These are phyloP conservation scores for Saccharomyces kudriavzevii DNA, from an alignment of 805 yeast genomes.

Conservation along the genomic window DNA sequence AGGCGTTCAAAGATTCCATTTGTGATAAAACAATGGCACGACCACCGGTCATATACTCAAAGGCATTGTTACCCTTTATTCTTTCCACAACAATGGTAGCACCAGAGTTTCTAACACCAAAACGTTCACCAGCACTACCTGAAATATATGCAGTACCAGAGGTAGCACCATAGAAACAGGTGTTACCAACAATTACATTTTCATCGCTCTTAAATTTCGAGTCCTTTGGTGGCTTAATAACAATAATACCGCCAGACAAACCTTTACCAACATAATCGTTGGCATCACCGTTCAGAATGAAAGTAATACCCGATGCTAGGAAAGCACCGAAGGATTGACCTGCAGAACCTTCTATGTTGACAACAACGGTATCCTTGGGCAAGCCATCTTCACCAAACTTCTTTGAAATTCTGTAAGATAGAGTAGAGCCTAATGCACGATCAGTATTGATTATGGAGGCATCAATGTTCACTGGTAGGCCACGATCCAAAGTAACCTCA, in stretches of 20 bases:
- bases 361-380: conserved; percentile 95
- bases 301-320: conserved; percentile 90
- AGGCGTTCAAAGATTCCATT: conserved; percentile 79
- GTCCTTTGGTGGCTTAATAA: conserved; percentile 83
- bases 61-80: conserved; percentile 91
- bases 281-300: conserved; percentile 94
- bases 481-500: conserved; percentile 88
- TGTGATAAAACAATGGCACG: conserved; percentile 87
- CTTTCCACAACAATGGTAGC: conserved; percentile 96
- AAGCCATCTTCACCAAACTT: conserved; percentile 86
- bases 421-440: conserved; percentile 90
- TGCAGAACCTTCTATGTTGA: conserved; percentile 84
- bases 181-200: conserved; percentile 93
- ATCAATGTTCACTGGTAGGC: conserved; percentile 91
- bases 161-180: conserved; percentile 96
- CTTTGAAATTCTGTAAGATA: conserved; percentile 89
- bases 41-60: conserved; percentile 99
- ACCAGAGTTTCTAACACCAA: conserved; percentile 97
- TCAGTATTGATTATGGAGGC: conserved; percentile 93
- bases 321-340: conserved; percentile 99
- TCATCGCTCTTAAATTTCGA: conserved; percentile 88
- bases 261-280: conserved; percentile 98
- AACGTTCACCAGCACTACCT: conserved; percentile 97
- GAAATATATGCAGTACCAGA: conserved; percentile 88
- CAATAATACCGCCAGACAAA: conserved; percentile 86